A percentile compares a stretch with the other conserved stretches of the same genome.
These are phyloP conservation scores for Paramecium biaurelia DNA, from an alignment of 73 alveolate genomes.

Conservation along the genomic window DNA sequence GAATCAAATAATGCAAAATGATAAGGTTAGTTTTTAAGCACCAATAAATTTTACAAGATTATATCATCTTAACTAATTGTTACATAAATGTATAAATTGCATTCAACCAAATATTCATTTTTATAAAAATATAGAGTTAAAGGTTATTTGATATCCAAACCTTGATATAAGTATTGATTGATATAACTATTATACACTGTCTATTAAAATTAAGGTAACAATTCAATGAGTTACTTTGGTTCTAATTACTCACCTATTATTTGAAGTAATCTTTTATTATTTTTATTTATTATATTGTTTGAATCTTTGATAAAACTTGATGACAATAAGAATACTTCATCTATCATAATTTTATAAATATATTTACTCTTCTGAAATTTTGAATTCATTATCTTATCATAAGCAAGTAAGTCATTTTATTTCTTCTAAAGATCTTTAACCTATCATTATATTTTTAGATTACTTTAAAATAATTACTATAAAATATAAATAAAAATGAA, in stretches of 20 bases:
- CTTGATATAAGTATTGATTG: neutral
- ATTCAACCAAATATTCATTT: neutral
- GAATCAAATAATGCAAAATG: neutral
- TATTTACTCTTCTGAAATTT: neutral
- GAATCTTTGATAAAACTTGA: neutral
- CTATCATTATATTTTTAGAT: neutral
- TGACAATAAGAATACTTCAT: neutral
- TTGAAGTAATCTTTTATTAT: neutral
- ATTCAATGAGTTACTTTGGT: neutral
- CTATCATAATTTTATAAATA: neutral
- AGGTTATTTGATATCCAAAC: neutral
- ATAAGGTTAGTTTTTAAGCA: neutral
- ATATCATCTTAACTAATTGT: neutral
- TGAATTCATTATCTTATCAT: neutral
- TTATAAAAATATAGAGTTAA: neutral
- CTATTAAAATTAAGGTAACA: neutral
- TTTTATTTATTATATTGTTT: neutral
- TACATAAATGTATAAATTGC: neutral
- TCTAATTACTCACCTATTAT: neutral
- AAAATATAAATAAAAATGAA: neutral
- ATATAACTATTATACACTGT: neutral
- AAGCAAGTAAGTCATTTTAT: neutral
- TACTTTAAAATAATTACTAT: neutral
- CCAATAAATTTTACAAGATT: neutral
- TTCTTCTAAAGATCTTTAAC: neutral